These are phyloP conservation scores for Apostasia ramifera DNA, from an alignment of 106 monocot species.

Conservation along the genomic window DNA sequence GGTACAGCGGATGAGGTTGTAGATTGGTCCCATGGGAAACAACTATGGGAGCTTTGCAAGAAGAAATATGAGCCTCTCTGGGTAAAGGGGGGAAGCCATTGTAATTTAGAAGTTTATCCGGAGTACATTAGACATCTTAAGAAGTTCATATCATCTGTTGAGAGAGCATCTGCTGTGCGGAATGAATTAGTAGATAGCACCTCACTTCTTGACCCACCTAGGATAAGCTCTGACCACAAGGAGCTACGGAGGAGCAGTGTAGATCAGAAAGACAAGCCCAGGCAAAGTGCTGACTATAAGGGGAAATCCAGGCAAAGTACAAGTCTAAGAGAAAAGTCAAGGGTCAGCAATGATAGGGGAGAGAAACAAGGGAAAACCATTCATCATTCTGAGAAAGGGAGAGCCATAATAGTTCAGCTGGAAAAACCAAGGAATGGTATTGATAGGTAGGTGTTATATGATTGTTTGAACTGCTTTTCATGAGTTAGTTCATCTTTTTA, in stretches of 20 bases:
- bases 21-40: conserved; percentile 10
- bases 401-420: neutral
- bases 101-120: conserved; percentile 9
- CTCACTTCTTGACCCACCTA: neutral
- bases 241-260: neutral
- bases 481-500: too few species aligned
- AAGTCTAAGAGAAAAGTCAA: conserved; percentile 1
- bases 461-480: too few species aligned
- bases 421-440: conserved; percentile 3
- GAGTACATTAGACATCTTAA: conserved; percentile 11
- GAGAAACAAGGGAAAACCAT: neutral
- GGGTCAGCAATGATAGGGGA: neutral
- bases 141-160: conserved; percentile 1
- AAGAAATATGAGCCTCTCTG: conserved; percentile 13
- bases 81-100: conserved; percentile 6
- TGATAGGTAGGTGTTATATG: neutral
- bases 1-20: conserved; percentile 7
- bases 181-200: neutral
- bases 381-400: neutral
- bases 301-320: neutral
- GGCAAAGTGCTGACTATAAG: neutral
- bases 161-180: neutral
- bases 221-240: conserved; percentile 1
- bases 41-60: conserved; percentile 7
- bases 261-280: neutral